A percentile compares a stretch with the other conserved stretches of the same genome.
These are phyloP conservation scores for Paracoccidioides lutzii DNA, from an alignment of 2,329 filamentous ascomycete species.

Conservation along the genomic window DNA sequence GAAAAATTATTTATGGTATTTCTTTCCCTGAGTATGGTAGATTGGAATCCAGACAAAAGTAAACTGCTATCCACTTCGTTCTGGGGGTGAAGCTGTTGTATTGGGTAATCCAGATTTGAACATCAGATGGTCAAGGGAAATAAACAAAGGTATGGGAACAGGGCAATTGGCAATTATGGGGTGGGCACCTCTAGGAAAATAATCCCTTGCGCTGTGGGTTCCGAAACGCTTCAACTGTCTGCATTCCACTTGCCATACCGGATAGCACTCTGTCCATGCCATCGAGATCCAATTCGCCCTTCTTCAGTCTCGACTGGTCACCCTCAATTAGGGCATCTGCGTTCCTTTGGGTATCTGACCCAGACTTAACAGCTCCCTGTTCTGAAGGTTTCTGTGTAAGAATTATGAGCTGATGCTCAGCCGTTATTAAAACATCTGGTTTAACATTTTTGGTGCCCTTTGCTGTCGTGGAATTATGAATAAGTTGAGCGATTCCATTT, in stretches of 20 bases:
- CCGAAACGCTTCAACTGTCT: not conserved
- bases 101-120: not conserved
- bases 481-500: conserved; percentile 27
- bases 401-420: conserved; percentile 30
- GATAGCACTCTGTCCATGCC: conserved; percentile 36
- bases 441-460: conserved; percentile 9
- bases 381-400: conserved; percentile 21
- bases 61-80: not conserved
- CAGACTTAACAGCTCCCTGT: conserved; percentile 11
- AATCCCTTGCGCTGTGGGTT: conserved; percentile 16
- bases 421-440: conserved; percentile 27
- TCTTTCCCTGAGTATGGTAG: not conserved
- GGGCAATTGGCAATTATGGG: not conserved
- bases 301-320: conserved; percentile 31
- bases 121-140: not conserved
- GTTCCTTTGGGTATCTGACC: conserved; percentile 2
- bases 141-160: not conserved
- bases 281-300: conserved; percentile 34
- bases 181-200: not conserved
- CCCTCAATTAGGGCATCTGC: conserved; percentile 7
- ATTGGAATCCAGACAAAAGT: not conserved
- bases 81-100: not conserved
- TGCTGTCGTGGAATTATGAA: conserved; percentile 16
- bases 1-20: not conserved
- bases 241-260: conserved; percentile 26